A percentile compares a stretch with the other conserved stretches of the same genome.
phyloP scores from a whole-genome alignment of 106 monocot species.

The Acanthochlamys bracteata region DNA sequence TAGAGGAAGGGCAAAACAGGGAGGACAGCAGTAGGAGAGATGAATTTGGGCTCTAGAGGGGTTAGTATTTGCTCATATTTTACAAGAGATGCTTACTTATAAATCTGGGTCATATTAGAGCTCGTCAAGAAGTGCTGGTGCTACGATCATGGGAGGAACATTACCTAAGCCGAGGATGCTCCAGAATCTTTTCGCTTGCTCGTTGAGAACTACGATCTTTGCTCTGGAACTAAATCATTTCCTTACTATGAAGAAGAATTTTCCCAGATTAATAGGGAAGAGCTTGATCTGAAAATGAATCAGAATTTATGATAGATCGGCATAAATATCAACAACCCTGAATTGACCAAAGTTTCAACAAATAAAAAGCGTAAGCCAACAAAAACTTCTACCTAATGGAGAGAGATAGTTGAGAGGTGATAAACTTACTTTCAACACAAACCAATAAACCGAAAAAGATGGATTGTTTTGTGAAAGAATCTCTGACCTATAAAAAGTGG shows the following conservation, averaged over 20 bases:
- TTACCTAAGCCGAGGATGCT: no score
- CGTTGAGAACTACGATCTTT: no score
- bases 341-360: slow-evolving; percentile 15
- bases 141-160: no score
- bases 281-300: slow-evolving; percentile 6
- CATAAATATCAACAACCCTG: slow-evolving; percentile 11
- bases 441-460: slow-evolving; percentile 18
- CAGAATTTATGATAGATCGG: slow-evolving; percentile 1
- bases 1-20: no score
- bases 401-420: slow-evolving; percentile 15
- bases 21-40: no score
- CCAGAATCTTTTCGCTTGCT: no score
- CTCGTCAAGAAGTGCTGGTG: no score
- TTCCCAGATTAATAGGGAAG: background rate
- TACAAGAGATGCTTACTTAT: no score
- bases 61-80: no score
- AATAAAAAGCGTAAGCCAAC: slow-evolving; percentile 10
- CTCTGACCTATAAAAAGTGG: slow-evolving; percentile 10
- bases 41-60: no score
- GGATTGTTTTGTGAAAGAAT: slow-evolving; percentile 25
- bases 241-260: background rate
- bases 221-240: background rate
- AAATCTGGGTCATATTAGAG: no score
- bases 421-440: slow-evolving; percentile 17
- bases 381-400: slow-evolving; percentile 17